Evolutionary conservation across 208 protist species (phyloP), one percentile per base, ranked within the genome.

Genomic region (Balamuthia mandrillaris): DNA sequence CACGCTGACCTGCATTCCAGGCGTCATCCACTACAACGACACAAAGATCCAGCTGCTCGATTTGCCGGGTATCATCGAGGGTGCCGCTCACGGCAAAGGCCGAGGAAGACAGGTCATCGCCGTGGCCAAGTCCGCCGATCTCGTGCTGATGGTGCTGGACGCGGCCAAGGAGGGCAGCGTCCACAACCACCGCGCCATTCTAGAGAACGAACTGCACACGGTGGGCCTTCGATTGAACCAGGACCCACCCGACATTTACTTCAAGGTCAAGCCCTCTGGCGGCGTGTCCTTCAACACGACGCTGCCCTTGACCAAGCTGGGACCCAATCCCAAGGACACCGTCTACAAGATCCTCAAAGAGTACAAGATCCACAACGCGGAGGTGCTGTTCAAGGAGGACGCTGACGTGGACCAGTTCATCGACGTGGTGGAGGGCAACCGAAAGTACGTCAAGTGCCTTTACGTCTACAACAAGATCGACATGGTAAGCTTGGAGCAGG

Each of bases 41-140:
- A 97, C 96, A 7, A 95, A 97, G 52, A 98, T 99, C 77, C 98
- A 99, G 89, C 94, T 99, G 87, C 90, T 99, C 21, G 98, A 99
- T 91, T 86, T 99, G 14, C 98, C 98, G 24, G 98, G 98, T 88
- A 99, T 99, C 86, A 98, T 99, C 87, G 97, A 99, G 89, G 98
- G 98, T 45, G 97, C 97, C 0, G 92, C 96, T 2, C 94, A 97
- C 51, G 97, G 97, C 10, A 97, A 96, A 60, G 98, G 98, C 14
- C 92, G 97, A 54, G 98, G 98, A 18, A 86, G 95, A 21, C 97
- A 99, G 88, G 98, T 99, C 18, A 98, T 99, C 75, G 95, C 96
- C 9, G 97, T 97, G 4, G 97, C 97, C 1, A 88, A 97, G 44
- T 99, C 96, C 21, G 93, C 96, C 2, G 96, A 99, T 88, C 94